Conservation (phyloP, 2,329 filamentous ascomycete species). For the Metarhizium robertsii region DNA sequence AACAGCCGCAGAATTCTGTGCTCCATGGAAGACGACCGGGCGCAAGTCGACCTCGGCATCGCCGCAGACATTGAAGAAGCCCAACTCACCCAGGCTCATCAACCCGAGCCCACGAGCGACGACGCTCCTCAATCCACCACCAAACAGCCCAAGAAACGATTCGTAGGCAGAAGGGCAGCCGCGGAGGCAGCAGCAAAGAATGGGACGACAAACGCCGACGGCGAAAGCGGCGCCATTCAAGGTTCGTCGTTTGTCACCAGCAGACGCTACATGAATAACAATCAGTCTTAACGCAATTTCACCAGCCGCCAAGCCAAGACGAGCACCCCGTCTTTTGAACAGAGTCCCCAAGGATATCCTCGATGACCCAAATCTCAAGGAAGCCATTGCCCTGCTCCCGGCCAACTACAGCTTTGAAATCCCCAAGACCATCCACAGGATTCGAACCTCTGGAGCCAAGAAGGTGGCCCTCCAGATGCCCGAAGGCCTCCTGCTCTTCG, state of each 20-base stretch:
- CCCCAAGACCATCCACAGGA: conserved; percentile 93
- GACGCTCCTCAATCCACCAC: conserved; percentile 15
- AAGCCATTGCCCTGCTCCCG: conserved; percentile 77
- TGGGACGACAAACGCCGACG: conserved; percentile 15
- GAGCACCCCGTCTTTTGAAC: conserved; percentile 74
- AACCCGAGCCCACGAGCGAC: conserved; percentile 3
- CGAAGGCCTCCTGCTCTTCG: conserved; percentile 88
- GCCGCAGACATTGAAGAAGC: conserved; percentile 54
- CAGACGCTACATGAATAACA: neutral
- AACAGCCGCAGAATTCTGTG: too few species aligned
- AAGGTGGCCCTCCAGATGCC: conserved; percentile 94
- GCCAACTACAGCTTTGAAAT: conserved; percentile 99
- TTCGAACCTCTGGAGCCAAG: conserved; percentile 69
- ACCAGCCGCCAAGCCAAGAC: conserved; percentile 60
- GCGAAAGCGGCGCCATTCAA: conserved; percentile 27
- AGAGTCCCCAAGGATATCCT: conserved; percentile 83
- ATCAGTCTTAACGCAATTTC: neutral
- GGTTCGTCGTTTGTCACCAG: conserved; percentile 34
- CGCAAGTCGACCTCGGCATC: conserved; percentile 59
- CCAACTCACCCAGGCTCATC: conserved; percentile 23
- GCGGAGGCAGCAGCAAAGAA: conserved; percentile 47
- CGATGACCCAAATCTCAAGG: conserved; percentile 75
- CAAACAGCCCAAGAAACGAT: conserved; percentile 81
- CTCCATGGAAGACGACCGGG: conserved; percentile 68
- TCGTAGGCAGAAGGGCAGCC: conserved; percentile 74